Conservation (phyloP, 2,329 filamentous ascomycete species). For the Fusarium sp. region DNA sequence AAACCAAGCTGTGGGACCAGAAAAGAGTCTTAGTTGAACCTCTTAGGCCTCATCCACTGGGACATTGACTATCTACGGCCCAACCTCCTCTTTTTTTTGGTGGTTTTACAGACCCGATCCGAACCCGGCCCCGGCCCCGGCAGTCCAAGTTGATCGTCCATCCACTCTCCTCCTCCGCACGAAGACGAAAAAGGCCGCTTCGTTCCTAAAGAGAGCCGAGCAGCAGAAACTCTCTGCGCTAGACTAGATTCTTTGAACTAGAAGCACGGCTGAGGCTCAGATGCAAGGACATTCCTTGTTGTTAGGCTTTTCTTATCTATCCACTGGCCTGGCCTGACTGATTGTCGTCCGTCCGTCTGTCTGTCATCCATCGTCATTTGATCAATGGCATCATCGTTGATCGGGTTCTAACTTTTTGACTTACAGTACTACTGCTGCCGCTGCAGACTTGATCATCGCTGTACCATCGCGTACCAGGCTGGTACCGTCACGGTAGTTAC, state of each 20-base stretch:
- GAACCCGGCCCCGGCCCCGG: constrained; percentile 40
- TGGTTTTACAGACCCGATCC: constrained; percentile 30
- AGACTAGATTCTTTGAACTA: constrained; percentile 19
- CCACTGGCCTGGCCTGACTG: constrained; percentile 13
- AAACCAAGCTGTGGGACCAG: not conserved
- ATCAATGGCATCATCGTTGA: constrained; percentile 22
- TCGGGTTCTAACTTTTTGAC: not conserved
- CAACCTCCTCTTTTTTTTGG: constrained; percentile 28
- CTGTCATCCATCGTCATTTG: constrained; percentile 23
- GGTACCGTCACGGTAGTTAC: constrained; percentile 11
- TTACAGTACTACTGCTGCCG: not conserved
- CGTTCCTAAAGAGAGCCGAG: not conserved
- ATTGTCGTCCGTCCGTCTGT: not conserved
- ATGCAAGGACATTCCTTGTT: constrained; percentile 33
- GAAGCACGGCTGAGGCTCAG: constrained; percentile 24
- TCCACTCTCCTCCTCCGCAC: constrained; percentile 27
- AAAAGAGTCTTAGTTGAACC: constrained; percentile 1
- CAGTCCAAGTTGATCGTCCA: constrained; percentile 9
- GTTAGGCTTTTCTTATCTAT: constrained; percentile 10
- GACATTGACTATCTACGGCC: constrained; percentile 23
- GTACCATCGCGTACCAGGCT: constrained; percentile 24
- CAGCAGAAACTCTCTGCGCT: not conserved
- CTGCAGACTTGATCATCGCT: constrained; percentile 15
- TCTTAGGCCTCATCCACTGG: constrained; percentile 19
- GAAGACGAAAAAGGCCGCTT: constrained; percentile 24